Base-by-base conservation (phyloP, 768 basidiomycete species). In the Rhizopogon vulgaris region DNA sequence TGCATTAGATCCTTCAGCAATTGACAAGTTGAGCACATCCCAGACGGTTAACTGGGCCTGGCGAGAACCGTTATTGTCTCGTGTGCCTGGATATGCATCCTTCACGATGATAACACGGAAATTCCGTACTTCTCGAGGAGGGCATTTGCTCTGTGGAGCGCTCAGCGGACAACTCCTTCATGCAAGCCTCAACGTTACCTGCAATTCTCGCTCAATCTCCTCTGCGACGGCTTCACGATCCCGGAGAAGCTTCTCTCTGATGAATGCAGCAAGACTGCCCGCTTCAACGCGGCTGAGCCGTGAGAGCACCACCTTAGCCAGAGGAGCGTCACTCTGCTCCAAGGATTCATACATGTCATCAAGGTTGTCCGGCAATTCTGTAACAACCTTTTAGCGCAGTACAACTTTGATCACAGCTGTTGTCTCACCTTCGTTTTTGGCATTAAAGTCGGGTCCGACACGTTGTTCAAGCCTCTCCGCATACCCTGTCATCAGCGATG, bases 31-130 rank as follows among this genome's bases (percentile, higher is more conserved):
- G 3, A 79, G 68, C 2, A 80, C 84, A 60, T 94, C 90, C 90
- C 90, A 94, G 3, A 94, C 78, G 0, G 87, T 94, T 49, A 97
- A 58, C 63, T 90, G 87, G 0, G 84, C 93, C 1, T 69, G 74
- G 46, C 90, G 78, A 53, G 78, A 71, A 7, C 79, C 71, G 0
- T 76, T 74, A 48, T 76, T 71, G 54, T 77, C 74, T 0, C 62
- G 57, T 25, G 81, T 84, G 14, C 18, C 1, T 15, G 32, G 8
- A 34, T 74, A 73, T 15, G 80, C 78, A 61, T 89, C 94, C 56
- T 78, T 71, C 14, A 85, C 76, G 12, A 83, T 71, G 14, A 93
- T 62, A 5, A 94, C 80, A 39, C 90, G 76, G 69, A 95, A 93
- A 48, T 75, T 81, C 38, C 84, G 80, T 11, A 92, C 83, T 22